Evolutionary conservation across 2,329 filamentous ascomycete species (phyloP).

Genomic region (Cordyceps javanica): DNA sequence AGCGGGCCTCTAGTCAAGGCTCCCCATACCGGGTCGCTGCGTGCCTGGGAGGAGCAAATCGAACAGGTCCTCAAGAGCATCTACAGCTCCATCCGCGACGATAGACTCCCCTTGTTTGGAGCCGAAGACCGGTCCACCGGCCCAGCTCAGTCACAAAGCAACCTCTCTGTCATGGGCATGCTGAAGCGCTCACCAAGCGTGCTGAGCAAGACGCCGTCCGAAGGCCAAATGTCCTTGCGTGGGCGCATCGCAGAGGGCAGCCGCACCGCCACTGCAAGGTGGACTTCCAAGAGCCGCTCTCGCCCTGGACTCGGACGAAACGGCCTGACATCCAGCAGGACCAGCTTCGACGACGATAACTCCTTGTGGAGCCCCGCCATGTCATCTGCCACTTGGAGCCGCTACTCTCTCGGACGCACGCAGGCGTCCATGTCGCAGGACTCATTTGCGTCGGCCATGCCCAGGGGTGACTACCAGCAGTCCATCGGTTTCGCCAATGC

Average conservation of each 20-base stretch:
- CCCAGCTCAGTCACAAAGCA: conserved; percentile 44
- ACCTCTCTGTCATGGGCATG: conserved; percentile 68
- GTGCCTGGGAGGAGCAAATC: conserved; percentile 81
- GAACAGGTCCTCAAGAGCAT: conserved; percentile 90
- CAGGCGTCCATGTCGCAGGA: conserved; percentile 89
- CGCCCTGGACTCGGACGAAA: conserved; percentile 67
- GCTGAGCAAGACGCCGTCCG: conserved; percentile 87
- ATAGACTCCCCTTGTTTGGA: conserved; percentile 81
- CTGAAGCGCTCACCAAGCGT: conserved; percentile 85
- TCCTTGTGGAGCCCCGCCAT: conserved; percentile 82
- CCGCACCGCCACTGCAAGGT: conserved; percentile 56
- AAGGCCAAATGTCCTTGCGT: conserved; percentile 62
- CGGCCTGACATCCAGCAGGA: conserved; percentile 83
- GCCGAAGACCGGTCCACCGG: conserved; percentile 39
- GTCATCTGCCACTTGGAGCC: conserved; percentile 94
- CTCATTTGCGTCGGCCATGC: conserved; percentile 73
- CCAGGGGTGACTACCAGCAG: conserved; percentile 80
- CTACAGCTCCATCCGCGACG: conserved; percentile 81
- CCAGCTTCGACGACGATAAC: conserved; percentile 85
- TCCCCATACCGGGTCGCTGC: conserved; percentile 67
- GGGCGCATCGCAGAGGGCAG: conserved; percentile 61
- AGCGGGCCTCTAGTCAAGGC: conserved; percentile 73
- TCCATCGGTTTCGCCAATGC: conserved; percentile 97
- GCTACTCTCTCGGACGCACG: conserved; percentile 84
- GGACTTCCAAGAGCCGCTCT: conserved; percentile 81